phyloP scores from a whole-genome alignment of 805 yeast genomes.

The Spathaspora passalidarum region DNA sequence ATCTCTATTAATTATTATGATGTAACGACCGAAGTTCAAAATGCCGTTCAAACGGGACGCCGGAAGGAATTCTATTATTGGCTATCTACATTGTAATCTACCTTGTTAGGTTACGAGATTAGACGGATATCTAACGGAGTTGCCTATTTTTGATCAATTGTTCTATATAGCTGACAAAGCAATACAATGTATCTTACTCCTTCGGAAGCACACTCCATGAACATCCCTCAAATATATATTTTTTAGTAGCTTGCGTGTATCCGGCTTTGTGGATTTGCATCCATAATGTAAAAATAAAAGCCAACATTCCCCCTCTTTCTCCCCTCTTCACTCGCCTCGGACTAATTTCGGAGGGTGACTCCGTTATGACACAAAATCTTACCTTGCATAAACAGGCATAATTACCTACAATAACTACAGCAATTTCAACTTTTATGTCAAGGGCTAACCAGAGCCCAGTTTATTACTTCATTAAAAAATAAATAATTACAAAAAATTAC shows the following conservation, averaged over 20 bases:
- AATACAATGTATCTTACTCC: not conserved
- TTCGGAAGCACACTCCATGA: not conserved
- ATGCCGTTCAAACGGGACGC: too few species aligned
- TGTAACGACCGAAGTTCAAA: too few species aligned
- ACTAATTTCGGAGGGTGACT: not conserved
- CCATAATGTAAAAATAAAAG: too few species aligned
- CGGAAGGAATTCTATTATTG: too few species aligned
- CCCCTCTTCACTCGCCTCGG: not conserved
- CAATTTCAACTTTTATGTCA: not conserved
- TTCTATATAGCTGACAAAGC: not conserved
- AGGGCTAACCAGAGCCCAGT: conserved; percentile 3
- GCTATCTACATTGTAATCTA: too few species aligned
- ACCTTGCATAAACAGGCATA: not conserved
- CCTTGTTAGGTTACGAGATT: too few species aligned
- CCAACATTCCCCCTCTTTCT: too few species aligned
- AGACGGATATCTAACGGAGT: too few species aligned
- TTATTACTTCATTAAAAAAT: not conserved
- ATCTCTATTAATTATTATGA: too few species aligned
- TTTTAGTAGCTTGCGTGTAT: too few species aligned
- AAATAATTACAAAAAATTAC: not conserved
- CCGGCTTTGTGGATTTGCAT: not conserved
- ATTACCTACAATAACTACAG: not conserved
- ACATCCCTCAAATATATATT: not conserved
- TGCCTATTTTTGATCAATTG: not conserved
- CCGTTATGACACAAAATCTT: not conserved